Percentiles rank a stretch among this genome's conserved stretches.
These are phyloP conservation scores for Verticillium dahliae DNA, from an alignment of 2,329 filamentous ascomycete species.

Conservation along the genomic window DNA sequence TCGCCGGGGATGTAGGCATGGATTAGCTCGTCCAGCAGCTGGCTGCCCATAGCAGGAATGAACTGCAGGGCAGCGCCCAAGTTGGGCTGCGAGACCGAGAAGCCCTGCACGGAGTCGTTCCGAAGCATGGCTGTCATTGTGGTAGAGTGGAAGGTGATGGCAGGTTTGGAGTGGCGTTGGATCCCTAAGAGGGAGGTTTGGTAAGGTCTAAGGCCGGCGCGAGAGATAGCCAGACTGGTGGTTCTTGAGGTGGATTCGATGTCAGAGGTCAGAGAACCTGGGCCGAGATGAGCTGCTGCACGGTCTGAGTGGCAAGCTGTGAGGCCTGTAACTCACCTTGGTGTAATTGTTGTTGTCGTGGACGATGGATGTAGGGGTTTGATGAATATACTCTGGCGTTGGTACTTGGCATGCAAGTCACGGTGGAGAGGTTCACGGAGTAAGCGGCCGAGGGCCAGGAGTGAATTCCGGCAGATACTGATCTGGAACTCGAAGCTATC, in stretches of 20 bases:
- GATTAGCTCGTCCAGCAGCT: slow-evolving; percentile 56
- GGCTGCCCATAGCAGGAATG: slow-evolving; percentile 56
- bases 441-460: neutral
- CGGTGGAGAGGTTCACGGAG: neutral
- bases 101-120: slow-evolving; percentile 37
- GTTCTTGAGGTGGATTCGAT: neutral
- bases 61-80: slow-evolving; percentile 56
- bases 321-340: neutral
- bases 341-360: neutral
- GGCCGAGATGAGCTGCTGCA: neutral
- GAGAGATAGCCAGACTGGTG: neutral
- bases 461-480: neutral
- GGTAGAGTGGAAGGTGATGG: neutral
- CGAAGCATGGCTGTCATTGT: slow-evolving; percentile 28
- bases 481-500: neutral
- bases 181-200: neutral
- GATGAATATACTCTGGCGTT: neutral
- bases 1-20: slow-evolving; percentile 49
- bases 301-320: neutral
- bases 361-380: neutral
- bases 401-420: neutral
- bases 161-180: neutral
- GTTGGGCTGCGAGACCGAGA: slow-evolving; percentile 53
- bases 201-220: neutral
- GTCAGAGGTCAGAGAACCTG: neutral